phyloP scores from a whole-genome alignment of 2,329 filamentous ascomycete genomes.

The Pezicula radicicola region DNA sequence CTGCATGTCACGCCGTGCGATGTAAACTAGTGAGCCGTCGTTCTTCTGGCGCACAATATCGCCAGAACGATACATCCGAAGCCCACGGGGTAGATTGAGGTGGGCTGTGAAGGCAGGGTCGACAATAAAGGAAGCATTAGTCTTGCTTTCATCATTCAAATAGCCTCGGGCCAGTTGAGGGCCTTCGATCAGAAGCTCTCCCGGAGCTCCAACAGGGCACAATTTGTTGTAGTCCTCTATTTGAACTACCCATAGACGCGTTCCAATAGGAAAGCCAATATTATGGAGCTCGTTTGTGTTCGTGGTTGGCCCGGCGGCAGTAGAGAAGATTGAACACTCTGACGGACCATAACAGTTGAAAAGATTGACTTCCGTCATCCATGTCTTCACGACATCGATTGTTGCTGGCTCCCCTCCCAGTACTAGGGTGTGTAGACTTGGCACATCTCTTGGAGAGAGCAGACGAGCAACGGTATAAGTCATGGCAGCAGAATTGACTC shows the following conservation, averaged over 20 bases:
- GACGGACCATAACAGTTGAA: slow-evolving; percentile 14
- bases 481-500: slow-evolving; percentile 11
- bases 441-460: slow-evolving; percentile 9
- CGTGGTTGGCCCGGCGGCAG: slow-evolving; percentile 1
- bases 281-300: slow-evolving; percentile 6
- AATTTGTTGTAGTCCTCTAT: slow-evolving; percentile 9
- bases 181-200: slow-evolving; percentile 19
- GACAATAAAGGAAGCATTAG: slow-evolving; percentile 8
- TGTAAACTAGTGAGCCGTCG: slow-evolving; percentile 56
- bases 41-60: slow-evolving; percentile 44
- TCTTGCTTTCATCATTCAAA: slow-evolving; percentile 14
- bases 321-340: slow-evolving; percentile 12
- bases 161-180: slow-evolving; percentile 17
- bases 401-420: slow-evolving; percentile 14
- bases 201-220: slow-evolving; percentile 12
- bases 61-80: slow-evolving; percentile 29
- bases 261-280: slow-evolving; percentile 4
- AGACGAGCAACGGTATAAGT: slow-evolving; percentile 14
- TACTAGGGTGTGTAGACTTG: slow-evolving; percentile 8
- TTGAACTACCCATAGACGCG: slow-evolving; percentile 12
- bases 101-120: slow-evolving; percentile 10
- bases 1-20: slow-evolving; percentile 61
- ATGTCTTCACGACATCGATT: slow-evolving; percentile 9
- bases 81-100: slow-evolving; percentile 1
- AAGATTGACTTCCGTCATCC: slow-evolving; percentile 6